phyloP scores from a whole-genome alignment of 1,139 yeast genomes.

The Pichia sp. region DNA sequence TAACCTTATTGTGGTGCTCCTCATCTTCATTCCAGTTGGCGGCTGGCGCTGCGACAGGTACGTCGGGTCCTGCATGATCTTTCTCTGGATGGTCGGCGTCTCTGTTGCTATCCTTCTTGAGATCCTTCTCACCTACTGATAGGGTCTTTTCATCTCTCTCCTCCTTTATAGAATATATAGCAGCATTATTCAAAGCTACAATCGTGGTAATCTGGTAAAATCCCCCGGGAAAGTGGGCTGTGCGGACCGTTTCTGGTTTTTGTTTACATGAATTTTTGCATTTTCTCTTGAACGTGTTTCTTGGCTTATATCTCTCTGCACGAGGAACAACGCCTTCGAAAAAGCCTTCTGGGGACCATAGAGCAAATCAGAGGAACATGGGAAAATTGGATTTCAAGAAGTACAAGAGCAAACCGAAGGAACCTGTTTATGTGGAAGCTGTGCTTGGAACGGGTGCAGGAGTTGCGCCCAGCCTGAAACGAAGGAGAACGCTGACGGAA shows the following conservation, averaged over 20 bases:
- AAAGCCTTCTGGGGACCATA: too few relatives aligned
- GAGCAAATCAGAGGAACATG: neutral
- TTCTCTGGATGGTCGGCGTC: constrained; percentile 54
- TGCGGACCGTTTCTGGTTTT: neutral
- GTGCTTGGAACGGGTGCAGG: constrained; percentile 42
- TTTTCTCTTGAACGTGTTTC: constrained; percentile 1
- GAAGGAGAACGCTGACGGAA: constrained; percentile 34
- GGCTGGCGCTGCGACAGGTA: constrained; percentile 60
- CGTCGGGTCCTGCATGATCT: constrained; percentile 52
- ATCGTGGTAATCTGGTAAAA: too few relatives aligned
- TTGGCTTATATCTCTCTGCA: neutral
- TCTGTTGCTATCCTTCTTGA: constrained; percentile 16
- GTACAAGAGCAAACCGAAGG: constrained; percentile 24
- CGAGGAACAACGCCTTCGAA: neutral
- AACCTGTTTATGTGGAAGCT: constrained; percentile 28
- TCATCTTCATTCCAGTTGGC: constrained; percentile 56
- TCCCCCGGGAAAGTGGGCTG: too few relatives aligned
- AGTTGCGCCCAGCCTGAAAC: constrained; percentile 31
- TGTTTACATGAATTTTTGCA: neutral
- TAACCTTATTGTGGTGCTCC: constrained; percentile 50
- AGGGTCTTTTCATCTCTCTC: too few relatives aligned
- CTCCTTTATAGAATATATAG: neutral
- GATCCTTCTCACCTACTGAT: constrained; percentile 11
- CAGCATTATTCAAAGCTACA: neutral
- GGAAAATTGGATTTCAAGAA: constrained; percentile 15